These are phyloP conservation scores for Saccharata proteae DNA, from an alignment of 2,329 filamentous ascomycete genomes.

Conservation along the genomic window DNA sequence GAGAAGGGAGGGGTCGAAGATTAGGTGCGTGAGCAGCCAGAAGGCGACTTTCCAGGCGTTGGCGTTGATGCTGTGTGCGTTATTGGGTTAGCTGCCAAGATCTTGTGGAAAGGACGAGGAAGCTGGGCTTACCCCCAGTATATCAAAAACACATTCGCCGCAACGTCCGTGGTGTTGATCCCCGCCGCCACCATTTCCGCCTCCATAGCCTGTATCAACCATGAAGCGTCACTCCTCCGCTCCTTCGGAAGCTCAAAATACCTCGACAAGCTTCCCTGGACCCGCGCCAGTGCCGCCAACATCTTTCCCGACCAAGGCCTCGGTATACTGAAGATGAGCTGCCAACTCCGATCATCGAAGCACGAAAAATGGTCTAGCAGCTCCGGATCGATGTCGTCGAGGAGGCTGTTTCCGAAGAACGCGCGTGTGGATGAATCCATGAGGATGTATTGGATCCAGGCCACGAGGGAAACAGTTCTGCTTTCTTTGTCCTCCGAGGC, in stretches of 20 bases:
- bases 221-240: conserved; percentile 1
- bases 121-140: conserved; percentile 2
- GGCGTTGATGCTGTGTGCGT: conserved; percentile 9
- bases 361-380: conserved; percentile 2
- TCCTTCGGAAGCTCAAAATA: conserved; percentile 5
- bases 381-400: not conserved
- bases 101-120: not conserved
- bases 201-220: conserved; percentile 4
- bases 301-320: conserved; percentile 1
- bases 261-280: not conserved
- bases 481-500: not conserved
- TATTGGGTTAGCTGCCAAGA: not conserved
- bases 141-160: not conserved
- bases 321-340: conserved; percentile 5
- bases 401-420: not conserved
- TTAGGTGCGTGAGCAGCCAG: conserved; percentile 12
- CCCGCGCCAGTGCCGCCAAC: not conserved
- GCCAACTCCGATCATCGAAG: conserved; percentile 8
- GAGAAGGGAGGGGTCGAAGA: conserved; percentile 9
- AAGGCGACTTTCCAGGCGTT: conserved; percentile 13
- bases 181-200: conserved; percentile 3
- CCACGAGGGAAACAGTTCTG: not conserved
- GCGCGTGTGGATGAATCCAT: conserved; percentile 2
- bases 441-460: not conserved
- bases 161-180: not conserved